These are phyloP conservation scores for Pleurotus djamor DNA, from an alignment of 768 basidiomycete species.

Conservation along the genomic window DNA sequence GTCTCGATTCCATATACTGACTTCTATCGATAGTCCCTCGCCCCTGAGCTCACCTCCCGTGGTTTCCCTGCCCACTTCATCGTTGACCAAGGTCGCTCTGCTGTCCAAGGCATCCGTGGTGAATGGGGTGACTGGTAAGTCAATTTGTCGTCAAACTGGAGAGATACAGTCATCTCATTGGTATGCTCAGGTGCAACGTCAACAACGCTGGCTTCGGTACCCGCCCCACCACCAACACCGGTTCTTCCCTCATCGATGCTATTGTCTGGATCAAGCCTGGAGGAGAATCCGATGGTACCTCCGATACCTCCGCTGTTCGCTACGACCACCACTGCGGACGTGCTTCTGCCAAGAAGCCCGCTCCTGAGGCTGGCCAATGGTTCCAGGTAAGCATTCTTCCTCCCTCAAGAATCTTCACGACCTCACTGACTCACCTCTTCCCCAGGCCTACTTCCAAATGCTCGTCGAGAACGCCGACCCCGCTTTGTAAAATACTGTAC, in stretches of 20 bases:
- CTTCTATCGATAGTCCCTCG: conserved; percentile 36
- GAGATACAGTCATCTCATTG: neutral
- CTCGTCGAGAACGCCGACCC: conserved; percentile 54
- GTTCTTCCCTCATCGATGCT: conserved; percentile 51
- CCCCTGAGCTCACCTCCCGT: conserved; percentile 34
- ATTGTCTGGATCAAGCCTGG: conserved; percentile 70
- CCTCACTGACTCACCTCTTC: neutral
- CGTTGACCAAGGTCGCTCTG: conserved; percentile 31
- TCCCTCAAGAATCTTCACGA: neutral
- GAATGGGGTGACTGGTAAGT: conserved; percentile 26
- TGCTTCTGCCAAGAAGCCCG: conserved; percentile 50
- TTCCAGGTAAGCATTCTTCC: conserved; percentile 40
- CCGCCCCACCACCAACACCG: conserved; percentile 51
- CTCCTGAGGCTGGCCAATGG: conserved; percentile 68
- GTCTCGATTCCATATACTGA: too few relatives aligned
- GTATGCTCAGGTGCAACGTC: conserved; percentile 23
- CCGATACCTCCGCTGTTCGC: conserved; percentile 49
- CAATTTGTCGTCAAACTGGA: neutral
- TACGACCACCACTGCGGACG: conserved; percentile 50
- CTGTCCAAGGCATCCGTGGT: conserved; percentile 18
- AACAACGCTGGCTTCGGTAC: conserved; percentile 21
- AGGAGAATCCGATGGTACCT: conserved; percentile 65
- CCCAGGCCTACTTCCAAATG: conserved; percentile 48
- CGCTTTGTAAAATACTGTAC: conserved; percentile 32
- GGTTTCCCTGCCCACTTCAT: conserved; percentile 33